Percentiles rank a stretch among this genome's conserved stretches.
phyloP scores from a whole-genome alignment of 176 grass and related monocot species.

The Typha latifolia region DNA sequence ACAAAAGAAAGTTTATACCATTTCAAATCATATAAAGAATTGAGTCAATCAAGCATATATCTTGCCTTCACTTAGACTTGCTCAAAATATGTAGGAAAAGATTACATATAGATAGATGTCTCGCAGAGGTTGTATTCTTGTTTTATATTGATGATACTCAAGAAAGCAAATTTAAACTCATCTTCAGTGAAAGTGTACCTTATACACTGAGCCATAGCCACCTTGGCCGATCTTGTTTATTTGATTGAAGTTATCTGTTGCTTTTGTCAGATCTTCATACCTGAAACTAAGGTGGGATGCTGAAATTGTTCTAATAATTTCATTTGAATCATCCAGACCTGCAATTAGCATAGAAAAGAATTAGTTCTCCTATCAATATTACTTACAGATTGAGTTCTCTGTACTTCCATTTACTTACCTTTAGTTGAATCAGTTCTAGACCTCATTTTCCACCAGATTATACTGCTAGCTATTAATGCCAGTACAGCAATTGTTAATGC shows the following conservation, averaged over 20 bases:
- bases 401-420: constrained; percentile 24
- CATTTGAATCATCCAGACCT: constrained; percentile 49
- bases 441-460: constrained; percentile 40
- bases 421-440: constrained; percentile 19
- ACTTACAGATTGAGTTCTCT: neutral
- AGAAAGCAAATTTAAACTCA: neutral
- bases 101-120: neutral
- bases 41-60: neutral
- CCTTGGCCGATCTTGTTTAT: constrained; percentile 79
- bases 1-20: neutral
- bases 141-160: too few species aligned
- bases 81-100: neutral
- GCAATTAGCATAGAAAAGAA: neutral
- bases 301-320: constrained; percentile 47
- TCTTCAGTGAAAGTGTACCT: constrained; percentile 27
- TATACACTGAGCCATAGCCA: constrained; percentile 69
- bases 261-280: constrained; percentile 48
- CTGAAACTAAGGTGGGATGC: constrained; percentile 60
- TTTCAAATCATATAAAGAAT: constrained; percentile 1
- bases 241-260: constrained; percentile 58
- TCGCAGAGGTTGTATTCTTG: too few species aligned
- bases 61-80: neutral
- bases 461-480: constrained; percentile 30
- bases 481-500: constrained; percentile 19
- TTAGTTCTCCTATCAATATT: neutral